These are phyloP conservation scores for Capsella rubella DNA, from an alignment of 441 rosid genomes.

Conservation along the genomic window DNA sequence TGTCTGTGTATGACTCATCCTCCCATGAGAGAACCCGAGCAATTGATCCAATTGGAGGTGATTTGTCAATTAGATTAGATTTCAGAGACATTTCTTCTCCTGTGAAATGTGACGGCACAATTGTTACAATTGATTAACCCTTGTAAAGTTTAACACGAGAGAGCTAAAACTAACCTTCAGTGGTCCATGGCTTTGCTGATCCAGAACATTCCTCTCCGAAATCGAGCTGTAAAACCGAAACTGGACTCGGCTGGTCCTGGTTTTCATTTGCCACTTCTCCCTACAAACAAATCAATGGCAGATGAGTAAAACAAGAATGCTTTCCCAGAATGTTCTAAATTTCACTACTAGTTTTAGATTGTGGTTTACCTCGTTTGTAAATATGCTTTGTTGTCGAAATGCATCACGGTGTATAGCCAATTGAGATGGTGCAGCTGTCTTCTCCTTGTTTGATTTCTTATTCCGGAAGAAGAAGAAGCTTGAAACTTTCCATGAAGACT, in stretches of 20 bases:
- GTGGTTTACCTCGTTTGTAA: slow-evolving; percentile 64
- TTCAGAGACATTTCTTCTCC: slow-evolving; percentile 53
- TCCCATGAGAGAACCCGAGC: slow-evolving; percentile 82
- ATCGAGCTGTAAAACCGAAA: slow-evolving; percentile 67
- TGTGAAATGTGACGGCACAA: slow-evolving; percentile 36
- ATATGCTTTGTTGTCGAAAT: slow-evolving; percentile 45
- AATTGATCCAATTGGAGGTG: slow-evolving; percentile 85
- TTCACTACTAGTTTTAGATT: slow-evolving; percentile 2
- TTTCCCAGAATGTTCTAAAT: neutral
- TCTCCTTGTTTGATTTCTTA: slow-evolving; percentile 71
- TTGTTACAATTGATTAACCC: slow-evolving; percentile 2
- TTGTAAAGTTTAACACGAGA: slow-evolving; percentile 2
- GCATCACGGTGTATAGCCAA: slow-evolving; percentile 41
- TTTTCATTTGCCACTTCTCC: slow-evolving; percentile 59
- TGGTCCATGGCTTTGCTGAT: slow-evolving; percentile 48
- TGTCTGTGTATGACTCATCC: slow-evolving; percentile 50
- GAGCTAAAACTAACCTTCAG: slow-evolving; percentile 49
- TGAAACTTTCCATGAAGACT: slow-evolving; percentile 83
- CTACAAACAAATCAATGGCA: slow-evolving; percentile 50
- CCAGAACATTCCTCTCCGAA: slow-evolving; percentile 74
- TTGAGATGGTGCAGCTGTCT: slow-evolving; percentile 44
- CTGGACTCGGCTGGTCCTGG: slow-evolving; percentile 95
- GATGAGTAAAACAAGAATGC: slow-evolving; percentile 26
- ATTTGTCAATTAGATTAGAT: slow-evolving; percentile 81
- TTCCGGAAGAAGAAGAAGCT: slow-evolving; percentile 76